phyloP scores from a whole-genome alignment of 2,329 filamentous ascomycete genomes.

The Pseudogymnoascus sp. region DNA sequence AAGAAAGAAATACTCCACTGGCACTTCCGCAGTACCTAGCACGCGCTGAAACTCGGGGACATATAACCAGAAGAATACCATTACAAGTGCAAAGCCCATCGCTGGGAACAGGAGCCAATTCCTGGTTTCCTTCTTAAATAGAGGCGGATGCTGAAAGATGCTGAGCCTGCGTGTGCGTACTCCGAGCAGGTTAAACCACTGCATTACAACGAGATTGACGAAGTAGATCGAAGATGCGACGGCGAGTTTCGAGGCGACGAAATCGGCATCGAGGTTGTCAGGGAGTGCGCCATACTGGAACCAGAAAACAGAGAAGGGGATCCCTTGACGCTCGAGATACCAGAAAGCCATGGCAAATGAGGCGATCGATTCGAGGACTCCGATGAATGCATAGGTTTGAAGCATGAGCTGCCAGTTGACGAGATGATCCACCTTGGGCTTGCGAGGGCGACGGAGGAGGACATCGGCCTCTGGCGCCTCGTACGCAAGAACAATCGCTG shows the following conservation, averaged over 20 bases:
- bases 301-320: slow-evolving; percentile 59
- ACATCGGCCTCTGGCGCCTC: slow-evolving; percentile 72
- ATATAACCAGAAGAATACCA: slow-evolving; percentile 66
- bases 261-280: slow-evolving; percentile 39
- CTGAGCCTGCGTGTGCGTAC: slow-evolving; percentile 56
- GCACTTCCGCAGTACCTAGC: slow-evolving; percentile 55
- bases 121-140: slow-evolving; percentile 55
- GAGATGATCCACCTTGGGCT: slow-evolving; percentile 61
- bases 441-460: slow-evolving; percentile 59
- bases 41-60: slow-evolving; percentile 56
- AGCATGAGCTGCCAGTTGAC: slow-evolving; percentile 67
- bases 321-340: slow-evolving; percentile 55
- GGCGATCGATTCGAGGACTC: slow-evolving; percentile 51
- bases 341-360: slow-evolving; percentile 61
- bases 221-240: slow-evolving; percentile 57
- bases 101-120: slow-evolving; percentile 65
- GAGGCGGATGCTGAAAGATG: slow-evolving; percentile 65
- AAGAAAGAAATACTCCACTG: slow-evolving; percentile 69
- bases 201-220: slow-evolving; percentile 73
- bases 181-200: slow-evolving; percentile 69
- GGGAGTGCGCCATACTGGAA: slow-evolving; percentile 54
- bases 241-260: slow-evolving; percentile 44
- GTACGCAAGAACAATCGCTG: slow-evolving; percentile 66
- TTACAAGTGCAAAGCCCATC: slow-evolving; percentile 59
- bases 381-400: slow-evolving; percentile 66